Conservation (phyloP, 306 rosid species). For the Cicer chorassanicum region DNA sequence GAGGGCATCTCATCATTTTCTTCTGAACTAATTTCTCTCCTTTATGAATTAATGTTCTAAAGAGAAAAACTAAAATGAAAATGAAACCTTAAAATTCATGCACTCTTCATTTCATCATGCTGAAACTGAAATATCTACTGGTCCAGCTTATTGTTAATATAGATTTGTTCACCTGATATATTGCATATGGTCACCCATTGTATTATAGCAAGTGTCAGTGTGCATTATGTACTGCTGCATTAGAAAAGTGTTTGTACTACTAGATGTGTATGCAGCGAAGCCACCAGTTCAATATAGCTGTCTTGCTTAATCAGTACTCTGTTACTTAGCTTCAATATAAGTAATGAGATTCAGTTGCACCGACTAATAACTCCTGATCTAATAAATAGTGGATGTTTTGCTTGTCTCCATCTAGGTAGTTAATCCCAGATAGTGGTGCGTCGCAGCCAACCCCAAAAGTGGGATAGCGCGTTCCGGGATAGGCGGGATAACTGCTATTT, state of each 20-base stretch:
- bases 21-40: not conserved
- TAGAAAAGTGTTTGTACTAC: not conserved
- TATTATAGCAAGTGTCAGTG: not conserved
- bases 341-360: too few relatives aligned
- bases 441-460: too few relatives aligned
- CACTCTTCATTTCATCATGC: constrained; percentile 9
- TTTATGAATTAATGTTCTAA: constrained; percentile 6
- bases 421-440: too few relatives aligned
- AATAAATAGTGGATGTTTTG: too few relatives aligned
- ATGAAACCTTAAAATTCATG: constrained; percentile 16
- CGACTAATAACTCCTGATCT: too few relatives aligned
- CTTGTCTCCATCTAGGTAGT: not conserved
- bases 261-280: not conserved
- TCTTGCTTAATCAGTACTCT: too few relatives aligned
- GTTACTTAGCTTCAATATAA: too few relatives aligned
- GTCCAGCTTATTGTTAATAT: not conserved
- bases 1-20: constrained; percentile 23
- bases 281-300: too few relatives aligned
- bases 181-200: constrained; percentile 26
- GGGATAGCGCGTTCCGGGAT: too few relatives aligned
- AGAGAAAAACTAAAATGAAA: not conserved
- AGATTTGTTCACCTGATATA: constrained; percentile 1
- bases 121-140: not conserved
- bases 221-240: not conserved
- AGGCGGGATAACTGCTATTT: too few relatives aligned